These are phyloP conservation scores for Boletales sp. DNA, from an alignment of 768 basidiomycete species.

Conservation along the genomic window DNA sequence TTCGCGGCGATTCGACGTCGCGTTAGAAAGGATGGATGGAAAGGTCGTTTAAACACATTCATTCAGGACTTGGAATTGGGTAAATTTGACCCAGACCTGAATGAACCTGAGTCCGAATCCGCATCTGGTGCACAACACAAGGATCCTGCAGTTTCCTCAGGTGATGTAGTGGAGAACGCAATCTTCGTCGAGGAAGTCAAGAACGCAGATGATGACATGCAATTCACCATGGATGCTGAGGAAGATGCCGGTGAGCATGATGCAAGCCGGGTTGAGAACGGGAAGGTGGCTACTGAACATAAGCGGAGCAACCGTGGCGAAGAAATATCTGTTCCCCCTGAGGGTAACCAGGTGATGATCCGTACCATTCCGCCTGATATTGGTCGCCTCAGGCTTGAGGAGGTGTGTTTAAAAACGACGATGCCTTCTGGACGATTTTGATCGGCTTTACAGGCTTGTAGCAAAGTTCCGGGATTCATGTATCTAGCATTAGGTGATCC, in stretches of 20 bases:
- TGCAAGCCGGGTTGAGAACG: conserved; percentile 54
- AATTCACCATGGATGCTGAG: conserved; percentile 67
- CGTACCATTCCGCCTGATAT: conserved; percentile 93
- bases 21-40: conserved; percentile 84
- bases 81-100: conserved; percentile 76
- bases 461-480: conserved; percentile 74
- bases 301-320: conserved; percentile 59
- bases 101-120: conserved; percentile 55
- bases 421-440: conserved; percentile 2
- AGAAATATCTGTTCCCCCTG: conserved; percentile 65
- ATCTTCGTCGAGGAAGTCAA: conserved; percentile 52
- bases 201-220: conserved; percentile 68
- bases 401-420: conserved; percentile 45
- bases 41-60: conserved; percentile 67
- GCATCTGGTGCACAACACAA: conserved; percentile 51
- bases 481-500: conserved; percentile 92
- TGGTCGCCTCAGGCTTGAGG: conserved; percentile 84
- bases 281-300: conserved; percentile 44
- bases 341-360: conserved; percentile 91
- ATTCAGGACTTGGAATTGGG: conserved; percentile 79
- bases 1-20: conserved; percentile 68
- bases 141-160: conserved; percentile 37
- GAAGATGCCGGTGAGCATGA: conserved; percentile 68
- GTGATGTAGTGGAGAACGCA: conserved; percentile 35
- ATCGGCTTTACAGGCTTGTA: conserved; percentile 55